Evolutionary conservation across 2,329 filamentous ascomycete genomes (phyloP).

Genomic region (Neurospora sp.): DNA sequence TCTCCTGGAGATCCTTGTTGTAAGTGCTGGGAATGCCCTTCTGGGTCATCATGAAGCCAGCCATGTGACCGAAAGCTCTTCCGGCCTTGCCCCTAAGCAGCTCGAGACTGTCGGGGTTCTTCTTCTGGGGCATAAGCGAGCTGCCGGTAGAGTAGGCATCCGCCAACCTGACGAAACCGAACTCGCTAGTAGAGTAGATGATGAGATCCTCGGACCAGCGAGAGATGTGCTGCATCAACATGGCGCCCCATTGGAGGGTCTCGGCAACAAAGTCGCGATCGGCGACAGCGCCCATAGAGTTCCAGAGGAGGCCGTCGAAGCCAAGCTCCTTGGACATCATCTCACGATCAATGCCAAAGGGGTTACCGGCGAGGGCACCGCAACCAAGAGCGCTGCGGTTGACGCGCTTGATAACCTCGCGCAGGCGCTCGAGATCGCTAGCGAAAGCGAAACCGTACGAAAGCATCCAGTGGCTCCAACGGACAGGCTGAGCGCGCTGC

Average conservation of each 20-base stretch:
- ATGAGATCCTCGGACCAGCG: constrained; percentile 82
- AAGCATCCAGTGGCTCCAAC: constrained; percentile 75
- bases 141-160: constrained; percentile 74
- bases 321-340: constrained; percentile 72
- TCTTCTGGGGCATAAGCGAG: constrained; percentile 74
- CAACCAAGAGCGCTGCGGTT: constrained; percentile 64
- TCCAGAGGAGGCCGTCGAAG: constrained; percentile 65
- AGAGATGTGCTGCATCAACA: constrained; percentile 70
- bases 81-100: constrained; percentile 69
- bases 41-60: constrained; percentile 64
- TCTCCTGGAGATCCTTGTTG: constrained; percentile 90
- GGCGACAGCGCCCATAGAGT: constrained; percentile 65
- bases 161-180: constrained; percentile 64
- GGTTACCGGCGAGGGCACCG: constrained; percentile 71
- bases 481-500: constrained; percentile 69
- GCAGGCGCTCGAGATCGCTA: constrained; percentile 65
- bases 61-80: constrained; percentile 70
- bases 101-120: constrained; percentile 64
- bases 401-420: constrained; percentile 62
- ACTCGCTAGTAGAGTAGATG: constrained; percentile 67
- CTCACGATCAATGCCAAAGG: constrained; percentile 71
- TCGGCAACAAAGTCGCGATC: constrained; percentile 79
- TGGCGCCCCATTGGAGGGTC: constrained; percentile 68
- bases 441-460: constrained; percentile 63
- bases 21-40: constrained; percentile 70